phyloP scores from a whole-genome alignment of 1,284 basidiomycete genomes.

The Thelephora terrestris region DNA sequence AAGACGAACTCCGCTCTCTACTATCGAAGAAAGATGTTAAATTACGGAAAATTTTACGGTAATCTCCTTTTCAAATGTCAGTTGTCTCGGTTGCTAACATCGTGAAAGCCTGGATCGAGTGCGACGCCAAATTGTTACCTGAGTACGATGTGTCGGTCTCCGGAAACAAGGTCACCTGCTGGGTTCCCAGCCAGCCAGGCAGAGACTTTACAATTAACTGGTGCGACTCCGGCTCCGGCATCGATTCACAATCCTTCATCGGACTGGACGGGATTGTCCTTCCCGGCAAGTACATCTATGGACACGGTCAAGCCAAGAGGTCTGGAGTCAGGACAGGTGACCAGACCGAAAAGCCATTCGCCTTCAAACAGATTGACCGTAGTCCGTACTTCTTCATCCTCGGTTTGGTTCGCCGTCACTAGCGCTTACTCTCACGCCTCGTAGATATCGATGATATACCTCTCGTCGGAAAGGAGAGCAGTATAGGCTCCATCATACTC shows the following conservation, averaged over 20 bases:
- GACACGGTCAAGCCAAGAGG: conserved; percentile 37
- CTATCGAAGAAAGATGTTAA: too few relatives aligned
- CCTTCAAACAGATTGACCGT: conserved; percentile 29
- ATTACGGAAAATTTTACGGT: too few relatives aligned
- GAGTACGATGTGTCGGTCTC: conserved; percentile 45
- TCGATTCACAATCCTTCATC: conserved; percentile 47
- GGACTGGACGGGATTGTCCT: conserved; percentile 46
- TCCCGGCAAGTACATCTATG: conserved; percentile 48
- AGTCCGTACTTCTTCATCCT: not conserved
- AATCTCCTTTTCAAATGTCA: too few relatives aligned
- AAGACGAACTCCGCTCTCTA: too few relatives aligned
- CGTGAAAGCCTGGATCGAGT: conserved; percentile 43
- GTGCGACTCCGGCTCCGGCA: conserved; percentile 42
- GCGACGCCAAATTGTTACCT: conserved; percentile 33
- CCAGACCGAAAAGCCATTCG: conserved; percentile 44
- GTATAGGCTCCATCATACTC: conserved; percentile 42
- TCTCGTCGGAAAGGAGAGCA: conserved; percentile 15
- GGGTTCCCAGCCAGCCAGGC: conserved; percentile 49
- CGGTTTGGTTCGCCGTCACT: not conserved
- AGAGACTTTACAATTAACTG: conserved; percentile 53
- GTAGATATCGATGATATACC: too few relatives aligned
- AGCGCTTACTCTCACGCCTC: too few relatives aligned
- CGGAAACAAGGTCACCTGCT: conserved; percentile 42
- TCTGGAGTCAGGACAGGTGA: conserved; percentile 34
- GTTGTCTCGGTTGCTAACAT: too few relatives aligned